These are phyloP conservation scores for Pyricularia sp. DNA, from an alignment of 2,329 filamentous ascomycete species.

Conservation along the genomic window DNA sequence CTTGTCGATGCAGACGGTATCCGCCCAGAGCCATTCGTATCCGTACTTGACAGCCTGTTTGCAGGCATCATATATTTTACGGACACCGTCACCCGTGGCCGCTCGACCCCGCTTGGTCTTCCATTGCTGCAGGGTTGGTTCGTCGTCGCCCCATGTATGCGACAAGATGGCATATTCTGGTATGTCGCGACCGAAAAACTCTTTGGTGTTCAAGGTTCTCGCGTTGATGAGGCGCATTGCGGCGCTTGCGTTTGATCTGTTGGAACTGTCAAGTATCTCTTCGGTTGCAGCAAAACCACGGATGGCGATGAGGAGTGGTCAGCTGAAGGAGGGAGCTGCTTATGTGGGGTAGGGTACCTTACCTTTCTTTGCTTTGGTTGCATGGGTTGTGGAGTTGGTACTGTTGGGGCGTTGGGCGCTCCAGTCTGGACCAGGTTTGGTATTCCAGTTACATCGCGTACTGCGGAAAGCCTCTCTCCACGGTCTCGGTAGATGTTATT, in stretches of 20 bases:
- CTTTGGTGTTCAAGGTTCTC: neutral
- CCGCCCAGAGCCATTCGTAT: slow-evolving; percentile 11
- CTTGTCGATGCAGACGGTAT: slow-evolving; percentile 19
- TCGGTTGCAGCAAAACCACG: neutral
- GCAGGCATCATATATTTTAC: neutral
- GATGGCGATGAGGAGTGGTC: neutral
- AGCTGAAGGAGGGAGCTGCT: neutral
- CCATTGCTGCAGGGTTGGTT: neutral
- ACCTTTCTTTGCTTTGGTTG: neutral
- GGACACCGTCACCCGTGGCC: neutral
- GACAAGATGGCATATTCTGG: slow-evolving; percentile 10
- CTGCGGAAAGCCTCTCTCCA: too few relatives aligned
- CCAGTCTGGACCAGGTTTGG: neutral
- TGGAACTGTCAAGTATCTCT: neutral
- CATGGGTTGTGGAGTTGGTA: neutral
- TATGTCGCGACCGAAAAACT: neutral
- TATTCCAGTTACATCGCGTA: too few relatives aligned
- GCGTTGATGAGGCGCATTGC: slow-evolving; percentile 5
- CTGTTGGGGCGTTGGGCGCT: neutral
- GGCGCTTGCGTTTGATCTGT: neutral
- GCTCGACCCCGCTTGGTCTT: neutral
- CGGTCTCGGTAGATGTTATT: too few relatives aligned
- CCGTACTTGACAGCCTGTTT: neutral
- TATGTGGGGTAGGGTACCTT: neutral
- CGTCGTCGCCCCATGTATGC: slow-evolving; percentile 11